Percentiles rank a stretch among this genome's conserved stretches.
These are phyloP conservation scores for Rhizophagus prolifer DNA, from an alignment of 192 early-diverging fungal species.

Conservation along the genomic window DNA sequence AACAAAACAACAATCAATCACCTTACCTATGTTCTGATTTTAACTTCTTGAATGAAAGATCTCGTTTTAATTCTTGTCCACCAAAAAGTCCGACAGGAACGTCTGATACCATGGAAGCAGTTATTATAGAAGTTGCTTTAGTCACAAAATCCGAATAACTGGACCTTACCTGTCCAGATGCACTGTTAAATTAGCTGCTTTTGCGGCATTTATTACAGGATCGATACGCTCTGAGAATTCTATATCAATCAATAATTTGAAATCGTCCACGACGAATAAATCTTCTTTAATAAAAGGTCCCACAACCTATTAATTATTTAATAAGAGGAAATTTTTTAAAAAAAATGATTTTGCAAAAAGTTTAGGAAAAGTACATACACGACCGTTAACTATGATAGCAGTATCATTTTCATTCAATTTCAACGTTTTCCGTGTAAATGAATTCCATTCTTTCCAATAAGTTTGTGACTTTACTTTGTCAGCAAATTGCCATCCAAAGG, in stretches of 20 bases:
- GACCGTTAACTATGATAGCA: slow-evolving; percentile 62
- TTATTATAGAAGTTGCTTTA: slow-evolving; percentile 12
- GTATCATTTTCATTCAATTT: slow-evolving; percentile 29
- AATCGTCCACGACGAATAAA: slow-evolving; percentile 54
- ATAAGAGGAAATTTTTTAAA: no score
- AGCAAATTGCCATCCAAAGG: background rate
- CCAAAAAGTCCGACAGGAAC: slow-evolving; percentile 9
- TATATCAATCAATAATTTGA: slow-evolving; percentile 55
- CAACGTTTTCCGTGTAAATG: slow-evolving; percentile 28
- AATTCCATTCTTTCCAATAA: slow-evolving; percentile 14
- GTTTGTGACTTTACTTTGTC: background rate
- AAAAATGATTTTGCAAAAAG: background rate
- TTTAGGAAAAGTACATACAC: slow-evolving; percentile 38
- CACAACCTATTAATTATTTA: slow-evolving; percentile 37
- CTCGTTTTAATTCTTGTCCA: background rate
- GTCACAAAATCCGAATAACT: slow-evolving; percentile 16
- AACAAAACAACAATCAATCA: slow-evolving; percentile 6
- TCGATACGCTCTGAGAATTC: slow-evolving; percentile 57
- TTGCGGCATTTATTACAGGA: slow-evolving; percentile 30
- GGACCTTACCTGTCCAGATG: slow-evolving; percentile 4
- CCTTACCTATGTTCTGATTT: slow-evolving; percentile 7
- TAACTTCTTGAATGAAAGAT: background rate
- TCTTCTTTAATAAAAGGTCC: slow-evolving; percentile 45
- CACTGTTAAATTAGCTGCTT: slow-evolving; percentile 11
- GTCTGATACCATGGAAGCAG: slow-evolving; percentile 20